These are phyloP conservation scores for Dipteronia sinensis DNA, from an alignment of 345 rosid genomes.

Conservation along the genomic window DNA sequence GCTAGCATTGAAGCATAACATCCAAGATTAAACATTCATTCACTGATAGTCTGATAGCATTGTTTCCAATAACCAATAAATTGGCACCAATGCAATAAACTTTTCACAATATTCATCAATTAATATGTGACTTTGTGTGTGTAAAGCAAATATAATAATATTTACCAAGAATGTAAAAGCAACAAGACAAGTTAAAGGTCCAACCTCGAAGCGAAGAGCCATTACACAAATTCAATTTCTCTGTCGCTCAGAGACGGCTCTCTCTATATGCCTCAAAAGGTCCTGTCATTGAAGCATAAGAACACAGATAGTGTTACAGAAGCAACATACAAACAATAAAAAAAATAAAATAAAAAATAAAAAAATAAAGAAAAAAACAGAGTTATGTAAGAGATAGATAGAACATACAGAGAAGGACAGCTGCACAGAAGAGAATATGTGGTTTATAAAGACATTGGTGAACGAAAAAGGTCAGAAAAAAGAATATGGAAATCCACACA, in stretches of 20 bases:
- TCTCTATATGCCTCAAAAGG: too few relatives aligned
- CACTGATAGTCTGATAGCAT: background rate
- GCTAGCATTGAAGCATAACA: background rate
- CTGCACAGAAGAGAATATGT: background rate
- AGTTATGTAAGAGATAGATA: background rate
- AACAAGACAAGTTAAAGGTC: constrained; percentile 5
- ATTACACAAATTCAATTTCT: constrained; percentile 9
- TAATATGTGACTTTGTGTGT: background rate
- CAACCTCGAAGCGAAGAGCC: constrained; percentile 49
- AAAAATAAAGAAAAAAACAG: background rate
- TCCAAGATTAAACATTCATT: too few relatives aligned
- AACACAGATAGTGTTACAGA: too few relatives aligned
- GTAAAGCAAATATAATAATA: background rate
- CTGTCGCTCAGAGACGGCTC: background rate
- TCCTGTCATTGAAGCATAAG: too few relatives aligned
- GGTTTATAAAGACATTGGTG: too few relatives aligned
- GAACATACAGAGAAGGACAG: background rate
- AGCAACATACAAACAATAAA: too few relatives aligned
- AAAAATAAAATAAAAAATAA: too few relatives aligned
- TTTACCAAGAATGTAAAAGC: background rate
- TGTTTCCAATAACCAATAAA: background rate
- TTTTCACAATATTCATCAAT: background rate
- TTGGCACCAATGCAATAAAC: background rate
- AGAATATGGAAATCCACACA: background rate
- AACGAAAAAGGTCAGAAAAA: too few relatives aligned